Base-by-base conservation (phyloP, 768 basidiomycete species). In the Mycena albidolilacea region DNA sequence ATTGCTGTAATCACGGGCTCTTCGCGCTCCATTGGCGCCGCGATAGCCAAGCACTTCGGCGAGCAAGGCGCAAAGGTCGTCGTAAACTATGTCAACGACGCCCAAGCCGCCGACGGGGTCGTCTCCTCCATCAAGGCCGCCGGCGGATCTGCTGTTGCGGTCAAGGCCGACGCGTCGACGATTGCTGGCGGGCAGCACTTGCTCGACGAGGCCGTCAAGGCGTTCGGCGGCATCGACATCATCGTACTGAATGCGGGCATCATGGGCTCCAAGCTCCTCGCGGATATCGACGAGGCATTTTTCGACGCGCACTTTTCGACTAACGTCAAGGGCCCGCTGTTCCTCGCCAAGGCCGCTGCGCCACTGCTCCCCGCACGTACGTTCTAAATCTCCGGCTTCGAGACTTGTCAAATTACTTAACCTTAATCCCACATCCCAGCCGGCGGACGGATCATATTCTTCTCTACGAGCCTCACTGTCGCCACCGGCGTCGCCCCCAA, bases 1-100 rank as follows among this genome's bases (percentile, higher is more conserved):
- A 84, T 88, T n/a, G 88, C 88, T n/a, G 80, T 91, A 59, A 86
- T 91, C 50, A 91, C 90, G 19, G 90, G 90, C 39, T 90, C 90
- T 7, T 90, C 90, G 15, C 87, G 89, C 12, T 86, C 85, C 19
- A 91, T 90, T 37, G 91, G 90, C 46, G 90, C 90, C 0, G 85
- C 88, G 15, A 85, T 90, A 67, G 90, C 89, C 3, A 81, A 79
- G 50, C 82, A 84, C 52, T 84, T 92, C n/a, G 90, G 87, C 17
- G 84, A 82, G 50, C 84, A 89, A 75, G 90, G 91, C 14, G 90
- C 90, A 3, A 85, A 84, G 72, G 89, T 91, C 63, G 84, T 90
- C 35, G 85, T 91, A 37, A 90, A 91, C 84, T 90, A 90, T 77
- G 82, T 85, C 64, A 82, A 77, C 63, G 83, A 85, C 67, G 76